Evolutionary conservation across 176 grass and related monocot genomes (phyloP).

Genomic region (Cenchrus purpureus): DNA sequence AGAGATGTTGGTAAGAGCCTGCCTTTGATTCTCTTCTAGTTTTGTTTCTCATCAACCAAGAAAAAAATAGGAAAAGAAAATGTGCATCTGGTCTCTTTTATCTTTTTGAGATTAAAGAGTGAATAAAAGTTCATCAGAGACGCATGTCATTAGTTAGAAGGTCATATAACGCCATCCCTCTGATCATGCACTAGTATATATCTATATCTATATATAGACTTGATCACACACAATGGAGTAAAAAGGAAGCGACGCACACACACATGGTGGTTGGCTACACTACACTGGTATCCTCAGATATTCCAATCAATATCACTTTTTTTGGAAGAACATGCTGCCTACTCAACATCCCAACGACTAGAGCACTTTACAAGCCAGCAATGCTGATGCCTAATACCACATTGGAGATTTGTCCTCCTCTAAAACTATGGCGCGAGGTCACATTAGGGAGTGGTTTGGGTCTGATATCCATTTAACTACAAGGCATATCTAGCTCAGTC

Average conservation of each 20-base stretch:
- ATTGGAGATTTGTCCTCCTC: no score
- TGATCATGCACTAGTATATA: no score
- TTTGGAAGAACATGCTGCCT: neutral
- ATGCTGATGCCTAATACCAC: neutral
- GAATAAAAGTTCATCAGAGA: no score
- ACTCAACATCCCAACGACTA: constrained; percentile 27
- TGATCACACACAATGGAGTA: neutral
- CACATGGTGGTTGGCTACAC: constrained; percentile 1
- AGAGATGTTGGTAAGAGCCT: neutral
- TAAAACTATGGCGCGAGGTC: neutral
- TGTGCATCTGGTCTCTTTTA: no score
- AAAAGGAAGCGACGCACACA: neutral
- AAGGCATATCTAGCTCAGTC: neutral
- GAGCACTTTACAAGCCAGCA: neutral
- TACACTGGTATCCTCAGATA: neutral
- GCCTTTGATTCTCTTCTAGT: neutral
- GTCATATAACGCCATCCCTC: no score
- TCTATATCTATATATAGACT: neutral
- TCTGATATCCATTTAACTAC: neutral
- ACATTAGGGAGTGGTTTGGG: neutral
- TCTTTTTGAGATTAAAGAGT: no score
- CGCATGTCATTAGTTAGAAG: no score
- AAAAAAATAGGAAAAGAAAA: neutral
- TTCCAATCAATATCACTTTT: neutral
- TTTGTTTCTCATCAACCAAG: neutral